Evolutionary conservation across 495 filamentous ascomycete species (phyloP), one percentile per base, ranked within the genome.

Genomic region (Penicillium coffeae): DNA sequence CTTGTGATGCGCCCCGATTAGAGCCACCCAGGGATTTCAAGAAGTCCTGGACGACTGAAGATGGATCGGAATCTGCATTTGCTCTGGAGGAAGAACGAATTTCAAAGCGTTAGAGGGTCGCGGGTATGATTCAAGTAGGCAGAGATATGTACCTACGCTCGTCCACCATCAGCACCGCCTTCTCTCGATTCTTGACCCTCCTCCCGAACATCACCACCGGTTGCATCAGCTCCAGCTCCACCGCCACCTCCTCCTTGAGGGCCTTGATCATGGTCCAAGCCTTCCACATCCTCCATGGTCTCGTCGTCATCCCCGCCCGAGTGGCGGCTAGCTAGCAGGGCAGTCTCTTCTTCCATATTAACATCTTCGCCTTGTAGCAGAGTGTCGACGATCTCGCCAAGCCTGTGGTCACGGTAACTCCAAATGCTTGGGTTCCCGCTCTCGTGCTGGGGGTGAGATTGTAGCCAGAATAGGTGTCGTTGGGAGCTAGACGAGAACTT

Each of bases 401-500:
- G 78, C 70, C 84, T 88, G 25, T 82, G 65, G 62, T 95, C 91
- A 33, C 90, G 74, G 25, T 83, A 79, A 58, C 87, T 92, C 71
- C 91, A 89, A 78, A 81, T 90, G 67, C 77, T 77, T 0, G 80
- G 73, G 56, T 89, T 80, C n/a, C 87, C 84, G 51, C 70, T 74
- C 34, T 81, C 76, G 41, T 88, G 82, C 70, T 96, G 90, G 8
- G 81, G 75, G 60, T 88, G 90, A 5, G 86, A 89, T 70, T 99
- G 94, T 50, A 99, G 75, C 89, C 91, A 99, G 76, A 96, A 99
- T 21, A 97, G 77, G 64, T 97, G 81, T 43, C 90, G 83, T 68
- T 89, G 82, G 27, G 89, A 93, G 50, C 87, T 92, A n/a, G 91
- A 96, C 21, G 79, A 77, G 72, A 99, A 99, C 67, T 95, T 96